Evolutionary conservation across 495 filamentous ascomycete species (phyloP), one percentile per base, ranked within the genome.

Genomic region (Trypethelium eluteriae): DNA sequence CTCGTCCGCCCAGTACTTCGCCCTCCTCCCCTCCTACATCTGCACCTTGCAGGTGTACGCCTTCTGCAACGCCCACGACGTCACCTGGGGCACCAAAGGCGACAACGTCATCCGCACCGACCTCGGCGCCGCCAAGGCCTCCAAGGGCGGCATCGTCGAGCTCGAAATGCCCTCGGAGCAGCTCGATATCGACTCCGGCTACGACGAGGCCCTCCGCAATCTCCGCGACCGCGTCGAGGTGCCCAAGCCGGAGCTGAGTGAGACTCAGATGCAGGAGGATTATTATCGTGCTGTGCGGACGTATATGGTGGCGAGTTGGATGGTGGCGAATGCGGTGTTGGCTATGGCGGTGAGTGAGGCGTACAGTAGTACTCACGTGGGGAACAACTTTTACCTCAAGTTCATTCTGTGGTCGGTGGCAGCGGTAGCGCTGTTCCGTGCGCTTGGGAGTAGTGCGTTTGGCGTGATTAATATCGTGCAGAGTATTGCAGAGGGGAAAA

Each of bases 11-110:
- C 93, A 96, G 76, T 99, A 99, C 81, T 96, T 98, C 74, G 82
- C 91, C 61, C 85, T 99, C 38, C 81, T 99, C 35, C 94, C 94
- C 0, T 85, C 81, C 59, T 99, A 98, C 79, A 95, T 99, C 78
- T 97, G 94, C 82, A 97, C 91, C 0, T 80, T 99, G 38, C 95
- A 98, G 76, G 92, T 98, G 47, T 99, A 99, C 81, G 94, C 94
- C 44, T 98, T 99, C 77, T 99, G 94, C 82, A 99, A 99, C 82
- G 96, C 94, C 47, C 94, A 98, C 83, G 94, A 98, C 79, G 92
- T 98, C 12, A 96, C 93, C 3, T 98, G 94, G 94, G 94, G 94
- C 57, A 99, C 95, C 35, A 99, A 99, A 76, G 95, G 95, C 65
- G 95, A 99, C 80, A 99, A 99, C 77, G 85, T 93, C 25, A 86